Evolutionary conservation across 2,329 filamentous ascomycete genomes (phyloP), one percentile per base, ranked within the genome.

Genomic region (Berkeleyomyces rouxiae): DNA sequence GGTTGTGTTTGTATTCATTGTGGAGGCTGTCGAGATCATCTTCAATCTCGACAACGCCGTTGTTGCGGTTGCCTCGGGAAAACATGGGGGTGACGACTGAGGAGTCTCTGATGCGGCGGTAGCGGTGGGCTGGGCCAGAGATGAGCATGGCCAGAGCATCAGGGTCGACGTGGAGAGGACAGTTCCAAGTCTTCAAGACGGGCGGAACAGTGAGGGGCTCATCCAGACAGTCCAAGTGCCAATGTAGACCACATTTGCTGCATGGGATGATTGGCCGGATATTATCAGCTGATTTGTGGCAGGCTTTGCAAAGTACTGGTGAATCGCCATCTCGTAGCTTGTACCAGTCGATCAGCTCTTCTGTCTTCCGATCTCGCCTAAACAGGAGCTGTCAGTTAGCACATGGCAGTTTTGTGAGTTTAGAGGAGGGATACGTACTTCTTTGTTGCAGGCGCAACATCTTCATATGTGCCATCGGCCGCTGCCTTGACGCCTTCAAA

Each of bases 171-270:
- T 99, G 93, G 66, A 87, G 84, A 59, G 92, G 92, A 70, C 93
- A 99, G 73, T 84, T 86, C 89, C 90, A 99, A 62, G 84, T 86
- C 69, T 85, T 83, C 60, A 86, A 78, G 59, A 84, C 80, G 9
- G 91, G 91, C 46, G 90, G 87, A 62, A 87, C 83, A 42, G 90
- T 84, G 70, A 91, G 75, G 42, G 92, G 91, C 37, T 90, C 88
- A 70, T 95, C 85, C 13, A 95, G 77, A 73, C 93, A 99, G 73
- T 97, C 92, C 60, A 96, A 78, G 75, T 99, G 93, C 87, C 91
- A 99, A 70, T 85, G 81, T 42, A 89, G 79, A 10, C 82, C 78
- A 73, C 92, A 99, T 69, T 81, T 82, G 72, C 90, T 90, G 76
- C 92, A 99, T 55, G 87, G 84, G 67, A 96, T 86, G 68, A 97